Evolutionary conservation across 192 early-diverging fungal genomes (phyloP).

Genomic region (Haplosporangium gracile): DNA sequence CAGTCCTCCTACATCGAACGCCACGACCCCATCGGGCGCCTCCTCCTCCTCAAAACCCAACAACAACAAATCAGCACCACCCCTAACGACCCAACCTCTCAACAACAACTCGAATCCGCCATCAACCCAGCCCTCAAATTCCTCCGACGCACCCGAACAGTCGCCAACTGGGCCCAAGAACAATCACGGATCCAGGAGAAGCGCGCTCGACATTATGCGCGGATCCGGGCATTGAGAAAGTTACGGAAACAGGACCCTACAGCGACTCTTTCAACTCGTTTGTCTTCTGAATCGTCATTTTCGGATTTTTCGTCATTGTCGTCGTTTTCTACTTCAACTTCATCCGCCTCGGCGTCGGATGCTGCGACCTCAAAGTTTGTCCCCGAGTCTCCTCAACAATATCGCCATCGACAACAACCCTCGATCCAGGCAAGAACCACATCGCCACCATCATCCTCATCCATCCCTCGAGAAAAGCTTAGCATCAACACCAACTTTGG

Average conservation of each 20-base stretch:
- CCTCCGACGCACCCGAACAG: conserved; percentile 15
- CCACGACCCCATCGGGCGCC: conserved; percentile 37
- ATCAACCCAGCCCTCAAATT: conserved; percentile 6
- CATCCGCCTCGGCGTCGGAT: not conserved
- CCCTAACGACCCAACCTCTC: not conserved
- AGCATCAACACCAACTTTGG: not conserved
- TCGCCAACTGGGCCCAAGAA: conserved; percentile 39
- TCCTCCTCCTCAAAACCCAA: not conserved
- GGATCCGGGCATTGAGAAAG: conserved; percentile 18
- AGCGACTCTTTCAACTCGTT: not conserved
- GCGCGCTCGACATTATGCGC: conserved; percentile 13
- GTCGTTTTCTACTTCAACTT: conserved; percentile 7
- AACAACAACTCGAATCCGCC: conserved; percentile 1
- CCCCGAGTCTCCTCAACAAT: not conserved
- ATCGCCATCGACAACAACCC: not conserved
- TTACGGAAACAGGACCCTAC: conserved; percentile 19
- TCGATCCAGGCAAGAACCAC: not conserved
- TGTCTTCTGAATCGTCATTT: conserved; percentile 5
- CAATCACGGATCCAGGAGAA: conserved; percentile 34
- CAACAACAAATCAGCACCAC: not conserved
- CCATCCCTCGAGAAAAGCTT: not conserved
- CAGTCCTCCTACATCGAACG: not conserved
- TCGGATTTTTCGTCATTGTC: not conserved
- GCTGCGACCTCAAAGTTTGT: not conserved
- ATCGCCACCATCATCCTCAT: not conserved